phyloP scores from a whole-genome alignment of 148 eudicot species.

The Vaccinium macrocarpon region DNA sequence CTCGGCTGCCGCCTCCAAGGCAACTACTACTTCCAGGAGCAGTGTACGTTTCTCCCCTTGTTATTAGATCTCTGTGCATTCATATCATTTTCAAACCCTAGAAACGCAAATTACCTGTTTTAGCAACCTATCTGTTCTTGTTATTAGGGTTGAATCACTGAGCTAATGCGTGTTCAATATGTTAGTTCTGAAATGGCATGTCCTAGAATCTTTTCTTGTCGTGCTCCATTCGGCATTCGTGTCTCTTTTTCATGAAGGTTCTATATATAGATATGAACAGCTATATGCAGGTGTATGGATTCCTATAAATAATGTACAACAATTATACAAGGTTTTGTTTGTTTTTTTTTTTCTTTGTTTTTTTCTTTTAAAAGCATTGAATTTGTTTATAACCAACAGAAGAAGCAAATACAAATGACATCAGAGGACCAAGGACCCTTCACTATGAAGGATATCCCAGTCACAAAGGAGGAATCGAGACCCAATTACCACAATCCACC shows the following conservation, averaged over 20 bases:
- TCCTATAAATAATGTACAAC: not conserved
- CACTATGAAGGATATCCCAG: no score
- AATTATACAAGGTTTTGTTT: not conserved
- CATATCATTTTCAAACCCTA: not conserved
- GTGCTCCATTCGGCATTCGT: not conserved
- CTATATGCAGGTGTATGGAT: not conserved
- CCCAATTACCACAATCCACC: not conserved
- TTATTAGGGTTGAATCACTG: constrained; percentile 11
- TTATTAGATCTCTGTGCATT: not conserved
- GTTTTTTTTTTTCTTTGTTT: not conserved
- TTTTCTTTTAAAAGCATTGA: not conserved
- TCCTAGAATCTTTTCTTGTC: not conserved
- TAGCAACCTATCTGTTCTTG: not conserved
- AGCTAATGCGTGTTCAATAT: not conserved
- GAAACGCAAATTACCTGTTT: not conserved
- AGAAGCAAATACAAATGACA: not conserved
- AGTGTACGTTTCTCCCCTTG: constrained; percentile 36
- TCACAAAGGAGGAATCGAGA: not conserved
- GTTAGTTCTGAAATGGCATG: not conserved
- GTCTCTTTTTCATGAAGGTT: not conserved
- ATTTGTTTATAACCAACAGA: not conserved
- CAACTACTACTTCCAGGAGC: constrained; percentile 70
- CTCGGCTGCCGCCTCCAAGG: constrained; percentile 90
- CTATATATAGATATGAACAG: not conserved
- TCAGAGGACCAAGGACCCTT: not conserved